phyloP scores from a whole-genome alignment of 2,329 filamentous ascomycete species.

The Harringtonia aguacate region DNA sequence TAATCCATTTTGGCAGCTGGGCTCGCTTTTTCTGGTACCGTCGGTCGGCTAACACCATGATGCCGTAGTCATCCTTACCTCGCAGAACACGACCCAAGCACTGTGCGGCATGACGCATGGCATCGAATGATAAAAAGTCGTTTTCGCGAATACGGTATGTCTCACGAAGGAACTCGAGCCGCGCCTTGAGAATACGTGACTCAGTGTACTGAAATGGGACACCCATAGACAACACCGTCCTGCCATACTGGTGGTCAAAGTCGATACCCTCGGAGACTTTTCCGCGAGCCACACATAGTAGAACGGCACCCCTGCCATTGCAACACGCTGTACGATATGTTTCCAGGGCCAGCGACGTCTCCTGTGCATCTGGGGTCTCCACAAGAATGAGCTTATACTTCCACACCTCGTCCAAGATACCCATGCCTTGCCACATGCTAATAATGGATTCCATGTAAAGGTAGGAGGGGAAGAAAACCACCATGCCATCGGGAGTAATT shows the following conservation, averaged over 20 bases:
- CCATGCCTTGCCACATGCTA: constrained; percentile 98
- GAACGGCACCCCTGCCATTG: constrained; percentile 86
- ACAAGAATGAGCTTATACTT: constrained; percentile 98
- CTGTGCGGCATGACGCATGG: constrained; percentile 97
- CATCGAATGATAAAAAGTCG: constrained; percentile 96
- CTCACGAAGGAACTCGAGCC: constrained; percentile 91
- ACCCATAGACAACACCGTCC: constrained; percentile 90
- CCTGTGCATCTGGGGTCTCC: constrained; percentile 93
- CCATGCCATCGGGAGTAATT: constrained; percentile 90
- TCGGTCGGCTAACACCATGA: constrained; percentile 95
- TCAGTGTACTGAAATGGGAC: constrained; percentile 99
- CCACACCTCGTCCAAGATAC: constrained; percentile 94
- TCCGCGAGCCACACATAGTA: constrained; percentile 90
- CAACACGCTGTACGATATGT: constrained; percentile 96
- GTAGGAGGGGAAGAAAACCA: constrained; percentile 99
- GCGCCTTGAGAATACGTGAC: constrained; percentile 89
- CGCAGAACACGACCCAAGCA: constrained; percentile 89
- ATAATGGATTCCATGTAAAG: constrained; percentile 99
- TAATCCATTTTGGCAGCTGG: constrained; percentile 96
- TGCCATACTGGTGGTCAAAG: constrained; percentile 97
- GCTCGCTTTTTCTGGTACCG: constrained; percentile 84
- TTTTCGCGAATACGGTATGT: constrained; percentile 95
- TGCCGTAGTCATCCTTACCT: constrained; percentile 98
- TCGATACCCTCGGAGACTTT: constrained; percentile 98
- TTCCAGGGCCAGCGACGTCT: constrained; percentile 89